Conservation (phyloP, 2,329 filamentous ascomycete genomes). For the Pseudocercospora musae region DNA sequence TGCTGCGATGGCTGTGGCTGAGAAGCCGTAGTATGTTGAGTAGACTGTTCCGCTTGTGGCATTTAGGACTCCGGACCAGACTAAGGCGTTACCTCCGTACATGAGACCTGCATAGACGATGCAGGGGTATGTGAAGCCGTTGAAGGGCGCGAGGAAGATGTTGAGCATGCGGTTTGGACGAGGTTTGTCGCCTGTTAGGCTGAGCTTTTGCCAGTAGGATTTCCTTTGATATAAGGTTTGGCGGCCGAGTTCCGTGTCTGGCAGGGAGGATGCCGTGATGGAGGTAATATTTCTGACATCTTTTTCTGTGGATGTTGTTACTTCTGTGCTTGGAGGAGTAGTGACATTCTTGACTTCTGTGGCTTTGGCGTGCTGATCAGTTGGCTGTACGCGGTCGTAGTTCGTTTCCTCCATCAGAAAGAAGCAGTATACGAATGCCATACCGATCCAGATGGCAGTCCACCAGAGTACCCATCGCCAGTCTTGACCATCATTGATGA, state of each 20-base stretch:
- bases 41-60: slow-evolving; percentile 36
- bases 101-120: slow-evolving; percentile 28
- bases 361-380: not conserved
- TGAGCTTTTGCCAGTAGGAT: slow-evolving; percentile 44
- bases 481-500: slow-evolving; percentile 48
- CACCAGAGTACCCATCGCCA: slow-evolving; percentile 53
- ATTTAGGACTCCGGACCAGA: slow-evolving; percentile 28
- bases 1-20: slow-evolving; percentile 38
- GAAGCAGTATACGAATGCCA: slow-evolving; percentile 53
- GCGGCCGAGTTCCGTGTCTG: slow-evolving; percentile 32
- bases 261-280: not conserved
- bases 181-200: slow-evolving; percentile 34
- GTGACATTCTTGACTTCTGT: not conserved
- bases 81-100: slow-evolving; percentile 27
- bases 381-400: slow-evolving; percentile 34
- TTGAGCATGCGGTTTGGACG: slow-evolving; percentile 44
- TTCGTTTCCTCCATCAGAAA: slow-evolving; percentile 62
- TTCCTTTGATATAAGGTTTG: slow-evolving; percentile 35
- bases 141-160: slow-evolving; percentile 33
- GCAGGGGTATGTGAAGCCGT: slow-evolving; percentile 26
- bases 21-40: slow-evolving; percentile 36
- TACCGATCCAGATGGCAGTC: slow-evolving; percentile 52
- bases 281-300: not conserved
- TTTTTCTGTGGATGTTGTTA: slow-evolving; percentile 1
- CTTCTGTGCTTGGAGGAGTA: not conserved